These are phyloP conservation scores for Verticillium dahliae DNA, from an alignment of 2,329 filamentous ascomycete genomes.

Conservation along the genomic window DNA sequence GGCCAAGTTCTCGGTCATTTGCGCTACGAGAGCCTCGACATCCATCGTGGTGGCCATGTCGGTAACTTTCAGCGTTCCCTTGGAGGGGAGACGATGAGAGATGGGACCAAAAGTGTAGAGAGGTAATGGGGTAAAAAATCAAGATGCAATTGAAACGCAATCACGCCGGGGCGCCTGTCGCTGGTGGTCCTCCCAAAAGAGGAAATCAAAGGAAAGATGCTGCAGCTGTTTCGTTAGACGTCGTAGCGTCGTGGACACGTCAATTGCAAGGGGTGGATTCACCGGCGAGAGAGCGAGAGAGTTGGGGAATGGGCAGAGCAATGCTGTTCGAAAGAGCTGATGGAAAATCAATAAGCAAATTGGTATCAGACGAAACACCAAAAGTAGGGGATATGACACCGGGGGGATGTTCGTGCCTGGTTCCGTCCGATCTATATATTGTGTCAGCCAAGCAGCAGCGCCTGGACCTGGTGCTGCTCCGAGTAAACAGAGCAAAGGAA, in stretches of 20 bases:
- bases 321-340: background rate
- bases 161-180: background rate
- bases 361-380: constrained; percentile 1
- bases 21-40: constrained; percentile 29
- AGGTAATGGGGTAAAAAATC: background rate
- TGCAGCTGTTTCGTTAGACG: background rate
- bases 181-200: background rate
- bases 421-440: constrained; percentile 1
- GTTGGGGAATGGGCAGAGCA: too few species aligned
- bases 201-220: background rate
- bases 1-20: constrained; percentile 35
- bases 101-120: background rate
- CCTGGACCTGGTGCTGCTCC: background rate
- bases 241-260: constrained; percentile 1
- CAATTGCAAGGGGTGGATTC: background rate
- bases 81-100: background rate
- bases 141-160: background rate
- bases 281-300: background rate
- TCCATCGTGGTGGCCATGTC: constrained; percentile 18
- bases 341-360: background rate
- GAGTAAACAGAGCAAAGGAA: background rate
- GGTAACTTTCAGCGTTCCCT: background rate
- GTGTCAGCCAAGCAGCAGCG: constrained; percentile 2
- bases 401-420: background rate
- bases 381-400: background rate